Evolutionary conservation across 2,329 filamentous ascomycete species (phyloP), one percentile per base, ranked within the genome.

Genomic region (Ceratocystis cacaofunesta): DNA sequence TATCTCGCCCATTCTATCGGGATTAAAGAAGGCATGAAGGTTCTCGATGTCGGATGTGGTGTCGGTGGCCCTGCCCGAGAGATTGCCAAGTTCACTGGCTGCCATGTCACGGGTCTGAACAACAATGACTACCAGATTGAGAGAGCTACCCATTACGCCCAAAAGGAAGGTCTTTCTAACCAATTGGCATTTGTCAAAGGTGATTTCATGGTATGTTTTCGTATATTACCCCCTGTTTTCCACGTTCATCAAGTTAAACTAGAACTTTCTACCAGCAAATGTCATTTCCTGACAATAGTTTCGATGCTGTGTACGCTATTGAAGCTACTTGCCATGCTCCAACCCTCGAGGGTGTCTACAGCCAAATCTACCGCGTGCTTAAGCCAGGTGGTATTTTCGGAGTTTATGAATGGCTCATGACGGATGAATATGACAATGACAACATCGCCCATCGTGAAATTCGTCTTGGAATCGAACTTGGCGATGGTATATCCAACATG

Each of bases 51-150:
- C 67, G 94, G 94, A 68, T 99, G 94, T 72, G 94, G 94, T 82
- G 91, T 97, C 65, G 94, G 94, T 72, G 94, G 94, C 60, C 94
- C 94, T 25, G 94, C 92, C 5, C 85, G 92, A 68, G 92, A 97
- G 79, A 97, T 99, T 72, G 90, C 89, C 78, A 95, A 95, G 78
- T 99, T 99, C 78, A 88, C 90, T 10, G 92, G 89, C 68, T 88
- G 85, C 71, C 90, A 96, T 71, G 83, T 97, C 69, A 87, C 90
- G 28, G 94, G 94, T 55, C 78, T 97, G 75, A 99, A 97, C 85
- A 97, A 96, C 85, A 97, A 97, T 77, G 90, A 96, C 78, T 99
- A 99, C 80, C 94, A 97, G 79, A 96, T 97, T 70, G 85, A 96
- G 74, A 89, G 94, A 70, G 92, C 92, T n/a, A 91, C 85, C 15